phyloP scores from a whole-genome alignment of 208 protist species.

The Angomonas desouzai region DNA sequence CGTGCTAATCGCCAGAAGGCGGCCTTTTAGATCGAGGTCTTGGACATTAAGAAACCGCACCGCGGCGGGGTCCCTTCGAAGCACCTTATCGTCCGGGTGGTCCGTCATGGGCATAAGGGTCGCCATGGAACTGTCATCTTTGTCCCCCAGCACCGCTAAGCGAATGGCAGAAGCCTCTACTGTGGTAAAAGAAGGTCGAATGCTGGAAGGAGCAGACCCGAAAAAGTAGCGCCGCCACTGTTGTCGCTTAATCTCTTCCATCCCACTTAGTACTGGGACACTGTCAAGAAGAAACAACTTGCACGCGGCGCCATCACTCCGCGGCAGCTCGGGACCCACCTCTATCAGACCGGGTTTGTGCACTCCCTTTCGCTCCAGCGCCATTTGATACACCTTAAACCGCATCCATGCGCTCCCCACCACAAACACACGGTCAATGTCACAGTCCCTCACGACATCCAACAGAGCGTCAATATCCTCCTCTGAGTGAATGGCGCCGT shows the following conservation, averaged over 20 bases:
- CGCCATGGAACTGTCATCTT: conserved; percentile 31
- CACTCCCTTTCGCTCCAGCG: conserved; percentile 27
- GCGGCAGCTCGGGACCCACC: conserved; percentile 23
- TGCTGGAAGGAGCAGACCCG: conserved; percentile 33
- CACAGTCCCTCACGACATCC: conserved; percentile 39
- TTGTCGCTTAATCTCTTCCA: conserved; percentile 22
- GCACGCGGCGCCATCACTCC: conserved; percentile 27
- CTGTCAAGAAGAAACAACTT: conserved; percentile 51
- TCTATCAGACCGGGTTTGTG: conserved; percentile 12
- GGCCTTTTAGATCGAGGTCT: conserved; percentile 52
- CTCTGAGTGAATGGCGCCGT: conserved; percentile 34
- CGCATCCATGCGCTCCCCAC: conserved; percentile 63
- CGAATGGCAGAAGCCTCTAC: conserved; percentile 32
- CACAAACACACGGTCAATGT: conserved; percentile 67
- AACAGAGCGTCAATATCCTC: conserved; percentile 39
- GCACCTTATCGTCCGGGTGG: conserved; percentile 21
- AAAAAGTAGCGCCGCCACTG: conserved; percentile 74
- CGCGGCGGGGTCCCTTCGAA: conserved; percentile 23
- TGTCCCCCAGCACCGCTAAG: conserved; percentile 37
- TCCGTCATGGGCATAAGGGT: conserved; percentile 72
- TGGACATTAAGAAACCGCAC: conserved; percentile 43
- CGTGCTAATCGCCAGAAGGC: conserved; percentile 48
- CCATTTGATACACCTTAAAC: conserved; percentile 57
- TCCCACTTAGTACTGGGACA: conserved; percentile 16
- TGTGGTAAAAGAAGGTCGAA: conserved; percentile 40